Evolutionary conservation across 225 moss, liverwort and hornwort species (phyloP).

Genomic region (Ulota crispa): DNA sequence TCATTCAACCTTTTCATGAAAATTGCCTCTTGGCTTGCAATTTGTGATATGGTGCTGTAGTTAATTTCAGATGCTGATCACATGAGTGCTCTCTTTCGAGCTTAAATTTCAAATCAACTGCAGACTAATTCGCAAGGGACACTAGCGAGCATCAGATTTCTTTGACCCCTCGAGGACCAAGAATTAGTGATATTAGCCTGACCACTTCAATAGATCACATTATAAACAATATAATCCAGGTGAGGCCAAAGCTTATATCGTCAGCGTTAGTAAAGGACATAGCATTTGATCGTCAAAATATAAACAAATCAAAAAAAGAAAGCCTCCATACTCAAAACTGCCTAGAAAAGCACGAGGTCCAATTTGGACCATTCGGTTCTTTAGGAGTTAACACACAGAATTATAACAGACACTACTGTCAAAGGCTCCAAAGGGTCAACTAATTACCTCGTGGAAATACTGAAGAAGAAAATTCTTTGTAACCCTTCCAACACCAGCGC

Average conservation of each 20-base stretch:
- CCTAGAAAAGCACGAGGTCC: background rate
- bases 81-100: background rate
- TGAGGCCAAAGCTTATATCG: background rate
- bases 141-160: background rate
- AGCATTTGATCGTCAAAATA: background rate
- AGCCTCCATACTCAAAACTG: background rate
- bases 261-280: background rate
- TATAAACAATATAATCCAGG: background rate
- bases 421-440: background rate
- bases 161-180: background rate
- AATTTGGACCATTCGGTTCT: background rate
- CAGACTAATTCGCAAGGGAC: background rate
- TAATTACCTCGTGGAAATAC: constrained; percentile 77
- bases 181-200: background rate
- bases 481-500: constrained; percentile 97
- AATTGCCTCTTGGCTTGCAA: background rate
- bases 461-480: constrained; percentile 87
- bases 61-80: constrained; percentile 19
- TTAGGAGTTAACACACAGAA: background rate
- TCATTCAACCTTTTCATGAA: constrained; percentile 21
- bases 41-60: background rate
- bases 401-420: background rate
- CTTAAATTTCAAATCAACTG: background rate
- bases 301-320: background rate
- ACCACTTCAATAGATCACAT: background rate